Base-by-base conservation (phyloP, 495 filamentous ascomycete species). In the Xylaria palmicola region DNA sequence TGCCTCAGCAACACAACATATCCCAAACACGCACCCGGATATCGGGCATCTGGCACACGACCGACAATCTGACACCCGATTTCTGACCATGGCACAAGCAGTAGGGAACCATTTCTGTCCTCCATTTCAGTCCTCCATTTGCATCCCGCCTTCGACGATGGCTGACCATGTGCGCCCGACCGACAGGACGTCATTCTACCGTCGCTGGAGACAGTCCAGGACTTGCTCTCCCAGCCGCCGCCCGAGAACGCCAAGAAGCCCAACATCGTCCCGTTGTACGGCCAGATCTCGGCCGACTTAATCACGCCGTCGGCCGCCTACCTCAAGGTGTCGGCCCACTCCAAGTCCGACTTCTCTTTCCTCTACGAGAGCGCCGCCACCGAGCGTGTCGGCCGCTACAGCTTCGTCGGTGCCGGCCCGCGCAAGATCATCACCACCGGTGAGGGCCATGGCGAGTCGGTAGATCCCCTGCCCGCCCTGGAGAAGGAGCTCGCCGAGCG, bases 361-460 rank as follows among this genome's bases (percentile, higher is more conserved):
- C 83, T 98, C 36, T 95, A 96, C 72, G 94, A 98, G 76, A 96
- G 91, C 70, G 94, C 92, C 6, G 90, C 91, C 22, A 95, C 91
- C 13, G 93, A 97, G 76, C 92, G 86, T 1, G 90, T 98, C 64
- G 93, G 92, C 36, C 81, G 95, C 63, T 96, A 96, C 71, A 96
- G 91, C 74, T 98, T 98, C 74, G 86, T 98, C 43, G 94, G 95
- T 60, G 89, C 91, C 59, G 88, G 91, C 63, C 94, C 94, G 8
- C 80, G 89, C 52, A 93, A 95, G 73, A 81, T 97, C 4, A 77
- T 98, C 62, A 89, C 90, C 63, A 94, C 94, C 4, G 94, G 94
- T 24, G 84, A 90, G 43, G 90, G 91, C 51, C 89, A 96, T 86
- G 91, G 93, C 50, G 83, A 86, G 43, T 88, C 88, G 53, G 75